phyloP scores from a whole-genome alignment of 768 basidiomycete genomes.

The Lyophyllum shimeji region DNA sequence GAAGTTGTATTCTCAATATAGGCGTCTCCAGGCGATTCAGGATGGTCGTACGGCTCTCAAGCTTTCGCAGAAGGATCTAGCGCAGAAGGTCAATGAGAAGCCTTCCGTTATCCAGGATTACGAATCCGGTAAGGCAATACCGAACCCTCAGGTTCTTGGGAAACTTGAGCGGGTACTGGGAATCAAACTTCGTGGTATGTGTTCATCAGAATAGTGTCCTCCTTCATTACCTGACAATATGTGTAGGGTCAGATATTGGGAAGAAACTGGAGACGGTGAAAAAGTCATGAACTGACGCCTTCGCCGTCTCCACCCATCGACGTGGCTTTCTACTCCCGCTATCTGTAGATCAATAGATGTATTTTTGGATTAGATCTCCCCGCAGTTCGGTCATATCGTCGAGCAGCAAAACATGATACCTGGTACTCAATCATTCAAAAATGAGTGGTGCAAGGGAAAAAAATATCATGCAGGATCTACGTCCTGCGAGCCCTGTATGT shows the following conservation, averaged over 20 bases:
- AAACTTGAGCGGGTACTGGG: slow-evolving; percentile 87
- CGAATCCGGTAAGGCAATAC: slow-evolving; percentile 84
- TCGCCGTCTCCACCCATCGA: slow-evolving; percentile 26
- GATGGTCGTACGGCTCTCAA: slow-evolving; percentile 74
- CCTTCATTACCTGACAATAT: background rate
- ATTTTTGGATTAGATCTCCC: background rate
- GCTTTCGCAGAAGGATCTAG: slow-evolving; percentile 89
- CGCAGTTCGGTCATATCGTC: background rate
- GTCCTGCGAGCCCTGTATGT: slow-evolving; percentile 26
- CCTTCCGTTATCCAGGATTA: slow-evolving; percentile 87
- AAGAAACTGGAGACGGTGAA: slow-evolving; percentile 81
- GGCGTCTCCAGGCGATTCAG: slow-evolving; percentile 65
- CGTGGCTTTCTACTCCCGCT: slow-evolving; percentile 22
- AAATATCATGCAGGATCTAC: slow-evolving; percentile 18
- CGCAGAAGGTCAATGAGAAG: slow-evolving; percentile 92
- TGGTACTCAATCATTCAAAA: background rate
- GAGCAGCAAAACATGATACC: background rate
- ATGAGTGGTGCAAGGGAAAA: background rate
- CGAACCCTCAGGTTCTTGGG: slow-evolving; percentile 80
- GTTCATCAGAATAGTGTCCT: slow-evolving; percentile 1
- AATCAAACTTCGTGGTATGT: slow-evolving; percentile 85
- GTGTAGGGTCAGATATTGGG: slow-evolving; percentile 74
- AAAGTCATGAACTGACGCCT: slow-evolving; percentile 57
- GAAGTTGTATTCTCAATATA: slow-evolving; percentile 8
- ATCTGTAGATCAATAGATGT: slow-evolving; percentile 15